These are phyloP conservation scores for Neocallimastix lanati DNA, from an alignment of 192 early-diverging fungal species.

Conservation along the genomic window DNA sequence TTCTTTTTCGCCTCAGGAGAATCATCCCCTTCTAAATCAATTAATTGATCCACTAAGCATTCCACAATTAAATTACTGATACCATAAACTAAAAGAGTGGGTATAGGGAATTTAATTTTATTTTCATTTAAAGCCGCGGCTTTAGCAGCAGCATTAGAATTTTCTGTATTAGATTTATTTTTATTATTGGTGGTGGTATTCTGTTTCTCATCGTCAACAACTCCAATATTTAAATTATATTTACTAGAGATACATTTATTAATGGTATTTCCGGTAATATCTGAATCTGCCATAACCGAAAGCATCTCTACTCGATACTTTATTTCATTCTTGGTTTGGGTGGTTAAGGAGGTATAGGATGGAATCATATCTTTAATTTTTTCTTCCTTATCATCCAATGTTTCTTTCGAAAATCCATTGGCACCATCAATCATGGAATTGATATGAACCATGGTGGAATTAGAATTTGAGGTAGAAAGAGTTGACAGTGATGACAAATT, in stretches of 20 bases:
- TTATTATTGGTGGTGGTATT: not conserved
- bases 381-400: not conserved
- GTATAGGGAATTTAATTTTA: constrained; percentile 1
- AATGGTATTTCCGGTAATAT: not conserved
- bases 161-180: not conserved
- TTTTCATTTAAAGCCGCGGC: not conserved
- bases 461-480: not conserved
- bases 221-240: not conserved
- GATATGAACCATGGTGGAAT: not conserved
- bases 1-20: not conserved
- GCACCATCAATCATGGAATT: not conserved
- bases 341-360: not conserved
- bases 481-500: not conserved
- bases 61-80: constrained; percentile 46
- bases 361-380: not conserved
- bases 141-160: not conserved
- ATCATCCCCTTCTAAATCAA: constrained; percentile 33
- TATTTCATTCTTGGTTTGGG: not conserved
- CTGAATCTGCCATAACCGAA: not conserved
- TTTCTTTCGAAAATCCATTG: not conserved
- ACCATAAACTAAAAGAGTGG: constrained; percentile 6
- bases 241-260: not conserved
- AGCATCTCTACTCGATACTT: not conserved
- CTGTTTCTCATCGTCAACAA: not conserved
- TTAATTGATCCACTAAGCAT: constrained; percentile 50